phyloP scores from a whole-genome alignment of 2,329 filamentous ascomycete species.

The Lachnellula occidentalis region DNA sequence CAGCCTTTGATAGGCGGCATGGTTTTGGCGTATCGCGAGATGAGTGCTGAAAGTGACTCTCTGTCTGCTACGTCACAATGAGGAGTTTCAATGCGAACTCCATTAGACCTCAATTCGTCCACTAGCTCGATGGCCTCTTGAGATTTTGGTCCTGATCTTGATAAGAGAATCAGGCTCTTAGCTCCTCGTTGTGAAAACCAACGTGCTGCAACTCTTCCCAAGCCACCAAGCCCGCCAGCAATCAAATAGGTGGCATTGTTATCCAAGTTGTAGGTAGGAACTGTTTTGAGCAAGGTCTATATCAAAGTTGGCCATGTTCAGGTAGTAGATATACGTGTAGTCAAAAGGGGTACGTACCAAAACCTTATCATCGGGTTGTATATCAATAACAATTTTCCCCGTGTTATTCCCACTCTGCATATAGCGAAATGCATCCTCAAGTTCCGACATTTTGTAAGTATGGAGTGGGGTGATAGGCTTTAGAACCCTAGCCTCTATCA shows the following conservation, averaged over 20 bases:
- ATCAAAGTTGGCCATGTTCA: too few species aligned
- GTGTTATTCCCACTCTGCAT: conserved; percentile 14
- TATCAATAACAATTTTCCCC: conserved; percentile 9
- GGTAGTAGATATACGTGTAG: too few species aligned
- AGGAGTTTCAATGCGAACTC: conserved; percentile 39
- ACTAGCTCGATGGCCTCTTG: conserved; percentile 3
- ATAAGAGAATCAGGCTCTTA: conserved; percentile 26
- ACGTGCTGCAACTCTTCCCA: conserved; percentile 22
- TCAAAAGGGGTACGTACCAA: conserved; percentile 15
- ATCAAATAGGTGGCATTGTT: conserved; percentile 25
- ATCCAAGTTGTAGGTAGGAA: conserved; percentile 8
- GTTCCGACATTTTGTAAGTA: conserved; percentile 5
- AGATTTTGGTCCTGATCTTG: conserved; percentile 15
- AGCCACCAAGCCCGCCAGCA: conserved; percentile 28
- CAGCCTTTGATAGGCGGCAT: conserved; percentile 35
- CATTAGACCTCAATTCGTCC: conserved; percentile 17
- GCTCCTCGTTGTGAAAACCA: conserved; percentile 24
- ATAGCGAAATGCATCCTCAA: conserved; percentile 6
- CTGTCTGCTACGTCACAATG: conserved; percentile 43
- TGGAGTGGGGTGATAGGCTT: not conserved
- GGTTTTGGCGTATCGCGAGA: not conserved
- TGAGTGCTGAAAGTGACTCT: conserved; percentile 12
- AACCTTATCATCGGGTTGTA: not conserved
- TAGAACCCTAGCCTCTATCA: not conserved
- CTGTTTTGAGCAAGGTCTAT: not conserved